These are phyloP conservation scores for Mortierella hygrophila DNA, from an alignment of 192 early-diverging fungal species.

Conservation along the genomic window DNA sequence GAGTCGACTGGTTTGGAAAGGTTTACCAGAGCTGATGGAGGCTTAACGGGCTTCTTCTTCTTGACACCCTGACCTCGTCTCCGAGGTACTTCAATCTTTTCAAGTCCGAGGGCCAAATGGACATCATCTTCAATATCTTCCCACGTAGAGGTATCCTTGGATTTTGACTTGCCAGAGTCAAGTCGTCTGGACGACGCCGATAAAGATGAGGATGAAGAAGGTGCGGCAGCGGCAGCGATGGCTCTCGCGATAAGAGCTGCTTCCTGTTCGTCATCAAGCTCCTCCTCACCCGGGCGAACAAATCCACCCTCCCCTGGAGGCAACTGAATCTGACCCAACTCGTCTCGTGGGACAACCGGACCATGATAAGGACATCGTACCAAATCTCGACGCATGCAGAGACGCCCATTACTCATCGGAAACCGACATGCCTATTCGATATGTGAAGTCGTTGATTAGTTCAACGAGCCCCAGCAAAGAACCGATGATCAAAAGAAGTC, in stretches of 20 bases:
- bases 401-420: slow-evolving; percentile 69
- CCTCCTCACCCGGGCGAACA: slow-evolving; percentile 14
- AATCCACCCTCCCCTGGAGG: slow-evolving; percentile 26
- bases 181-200: not conserved
- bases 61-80: slow-evolving; percentile 28
- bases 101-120: slow-evolving; percentile 53
- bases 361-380: slow-evolving; percentile 80
- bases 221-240: slow-evolving; percentile 1
- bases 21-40: slow-evolving; percentile 55
- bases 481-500: not conserved
- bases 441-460: not conserved
- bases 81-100: slow-evolving; percentile 42
- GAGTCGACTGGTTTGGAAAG: slow-evolving; percentile 58
- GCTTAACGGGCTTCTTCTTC: slow-evolving; percentile 20
- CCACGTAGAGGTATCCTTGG: slow-evolving; percentile 50
- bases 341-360: slow-evolving; percentile 69
- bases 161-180: not conserved
- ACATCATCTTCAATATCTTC: slow-evolving; percentile 64
- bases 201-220: not conserved
- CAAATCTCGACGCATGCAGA: slow-evolving; percentile 75
- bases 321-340: slow-evolving; percentile 57
- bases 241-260: slow-evolving; percentile 17
- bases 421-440: slow-evolving; percentile 67
- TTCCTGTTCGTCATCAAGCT: slow-evolving; percentile 13
- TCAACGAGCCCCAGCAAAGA: no score